Conservation (phyloP, 345 rosid genomes). For the Moricandia arvensis region DNA sequence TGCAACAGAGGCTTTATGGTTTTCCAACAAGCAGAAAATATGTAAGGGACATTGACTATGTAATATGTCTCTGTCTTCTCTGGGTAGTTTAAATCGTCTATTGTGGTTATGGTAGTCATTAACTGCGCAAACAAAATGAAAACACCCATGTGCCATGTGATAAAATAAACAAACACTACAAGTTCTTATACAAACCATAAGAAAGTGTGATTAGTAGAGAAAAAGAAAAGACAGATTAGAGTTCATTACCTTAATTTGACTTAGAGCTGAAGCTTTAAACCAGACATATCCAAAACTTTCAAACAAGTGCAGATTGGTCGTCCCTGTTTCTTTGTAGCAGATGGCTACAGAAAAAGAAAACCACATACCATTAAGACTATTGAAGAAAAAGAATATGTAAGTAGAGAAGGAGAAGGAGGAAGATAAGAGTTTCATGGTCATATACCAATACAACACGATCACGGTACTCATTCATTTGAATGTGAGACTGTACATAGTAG, state of each 20-base stretch:
- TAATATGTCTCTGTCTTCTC: too few species aligned
- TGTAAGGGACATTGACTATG: too few species aligned
- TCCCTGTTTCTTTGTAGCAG: conserved; percentile 66
- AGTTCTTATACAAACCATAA: not conserved
- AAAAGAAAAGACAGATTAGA: not conserved
- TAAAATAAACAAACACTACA: not conserved
- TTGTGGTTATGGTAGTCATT: too few species aligned
- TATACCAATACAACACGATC: conserved; percentile 86
- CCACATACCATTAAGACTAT: not conserved
- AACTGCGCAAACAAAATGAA: too few species aligned
- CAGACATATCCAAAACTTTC: conserved; percentile 97
- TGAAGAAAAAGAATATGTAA: not conserved
- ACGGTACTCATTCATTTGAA: conserved; percentile 95
- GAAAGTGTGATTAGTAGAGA: not conserved
- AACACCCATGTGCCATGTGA: not conserved
- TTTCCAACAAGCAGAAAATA: too few species aligned
- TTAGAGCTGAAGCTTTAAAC: conserved; percentile 82
- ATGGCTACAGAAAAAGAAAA: conserved; percentile 51
- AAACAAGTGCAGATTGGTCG: conserved; percentile 68
- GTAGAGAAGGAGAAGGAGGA: not conserved
- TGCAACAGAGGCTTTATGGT: too few species aligned
- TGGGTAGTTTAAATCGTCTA: too few species aligned
- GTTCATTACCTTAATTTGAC: conserved; percentile 71
- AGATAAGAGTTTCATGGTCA: conserved; percentile 8
- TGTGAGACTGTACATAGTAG: conserved; percentile 91